Evolutionary conservation across 208 protist genomes (phyloP), one percentile per base, ranked within the genome.

Genomic region (Polymyxa betae): DNA sequence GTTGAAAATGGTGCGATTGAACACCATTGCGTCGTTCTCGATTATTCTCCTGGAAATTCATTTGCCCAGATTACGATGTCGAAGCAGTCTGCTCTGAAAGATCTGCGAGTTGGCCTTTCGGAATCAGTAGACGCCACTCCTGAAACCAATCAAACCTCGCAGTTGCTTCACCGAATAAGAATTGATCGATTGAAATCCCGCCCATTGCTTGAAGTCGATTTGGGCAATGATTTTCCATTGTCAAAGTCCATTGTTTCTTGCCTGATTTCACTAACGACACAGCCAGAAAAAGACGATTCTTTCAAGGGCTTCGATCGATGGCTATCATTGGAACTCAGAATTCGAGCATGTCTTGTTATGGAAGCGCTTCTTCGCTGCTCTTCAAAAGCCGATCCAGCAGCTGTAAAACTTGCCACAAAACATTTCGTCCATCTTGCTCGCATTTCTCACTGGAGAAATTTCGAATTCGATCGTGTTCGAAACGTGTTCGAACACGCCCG

Each of bases 381-480:
- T 12, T 38, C 10, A 5, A 35, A 5, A 20, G 72, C n/a, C 35
- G 72, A 82, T 43, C 40, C 72, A 38, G 35, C 72, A 5, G n/a
- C 72, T 35, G 40, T 82, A 20, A 35, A 43, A 12, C 35, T 82
- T 5, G 72, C 72, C 40, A 82, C 72, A 12, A 82, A 35, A 43
- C 16, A 82, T 43, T 82, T 82, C 35, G 12, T 35, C n/a, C 12
- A n/a, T 43, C n/a, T 82, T 20, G 72, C 72, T 35, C 5, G 16
- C 5, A 16, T 43, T 45, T 35, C 72, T 35, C 5, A 35, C 5
- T 82, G 72, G 72, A 35, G 72, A 45, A 82, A 82, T 43, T 82
- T 82, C 72, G 35, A 82, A n/a, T 82, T 45, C 72, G 72, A 82
- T 38, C 72, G 72, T 35, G 72, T 82, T 35, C 5, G 72, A 82